A percentile compares a stretch with the other conserved stretches of the same genome.
phyloP scores from a whole-genome alignment of 352 stramenopile genomes.

The Phytophthora pini region DNA sequence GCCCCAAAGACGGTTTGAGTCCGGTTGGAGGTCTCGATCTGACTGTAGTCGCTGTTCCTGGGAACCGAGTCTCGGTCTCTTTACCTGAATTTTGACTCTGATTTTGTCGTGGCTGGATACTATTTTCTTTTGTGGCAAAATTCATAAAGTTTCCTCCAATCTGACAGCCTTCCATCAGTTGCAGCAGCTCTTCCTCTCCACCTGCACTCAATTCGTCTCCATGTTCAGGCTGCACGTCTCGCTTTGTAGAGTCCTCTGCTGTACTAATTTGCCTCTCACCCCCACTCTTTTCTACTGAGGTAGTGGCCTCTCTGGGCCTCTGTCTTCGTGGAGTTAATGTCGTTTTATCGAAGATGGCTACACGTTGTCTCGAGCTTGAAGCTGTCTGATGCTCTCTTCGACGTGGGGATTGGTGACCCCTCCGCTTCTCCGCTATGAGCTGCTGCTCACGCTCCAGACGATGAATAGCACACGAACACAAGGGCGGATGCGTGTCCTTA shows the following conservation, averaged over 20 bases:
- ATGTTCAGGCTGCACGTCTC: constrained; percentile 15
- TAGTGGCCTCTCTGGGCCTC: constrained; percentile 1
- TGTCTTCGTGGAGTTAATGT: constrained; percentile 16
- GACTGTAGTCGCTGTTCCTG: background rate
- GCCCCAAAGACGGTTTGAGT: background rate
- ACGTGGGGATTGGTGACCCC: constrained; percentile 16
- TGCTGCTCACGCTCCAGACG: constrained; percentile 21
- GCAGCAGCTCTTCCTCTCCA: constrained; percentile 9
- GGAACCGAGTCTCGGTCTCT: constrained; percentile 16
- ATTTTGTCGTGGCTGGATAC: background rate
- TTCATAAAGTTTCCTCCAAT: constrained; percentile 8
- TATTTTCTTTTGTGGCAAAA: background rate
- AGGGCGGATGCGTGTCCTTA: constrained; percentile 36
- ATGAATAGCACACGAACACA: too few species aligned
- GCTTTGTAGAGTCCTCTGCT: background rate
- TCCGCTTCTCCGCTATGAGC: constrained; percentile 16
- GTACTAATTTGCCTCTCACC: constrained; percentile 11
- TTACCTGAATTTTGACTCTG: constrained; percentile 7
- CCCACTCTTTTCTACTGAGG: background rate
- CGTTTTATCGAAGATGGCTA: constrained; percentile 8
- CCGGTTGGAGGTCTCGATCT: constrained; percentile 1
- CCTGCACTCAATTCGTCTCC: constrained; percentile 7
- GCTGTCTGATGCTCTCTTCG: constrained; percentile 1
- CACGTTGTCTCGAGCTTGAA: constrained; percentile 20
- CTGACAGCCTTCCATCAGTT: constrained; percentile 25